Base-by-base conservation (phyloP, 2,329 filamentous ascomycete genomes). In the Nothophaeocryptopus gaeumannii region DNA sequence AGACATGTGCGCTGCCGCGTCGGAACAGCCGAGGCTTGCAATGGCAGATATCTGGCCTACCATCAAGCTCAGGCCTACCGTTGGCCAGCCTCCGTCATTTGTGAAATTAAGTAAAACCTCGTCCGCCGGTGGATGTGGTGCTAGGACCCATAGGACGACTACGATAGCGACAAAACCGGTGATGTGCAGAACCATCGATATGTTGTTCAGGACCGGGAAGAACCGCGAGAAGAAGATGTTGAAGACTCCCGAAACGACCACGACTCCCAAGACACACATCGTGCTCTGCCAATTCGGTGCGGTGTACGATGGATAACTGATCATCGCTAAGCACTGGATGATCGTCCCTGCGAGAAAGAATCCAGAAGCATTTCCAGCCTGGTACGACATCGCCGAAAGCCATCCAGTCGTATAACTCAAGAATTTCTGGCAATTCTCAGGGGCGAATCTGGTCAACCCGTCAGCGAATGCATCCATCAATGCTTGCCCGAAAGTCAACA, bases 41-140 rank as follows among this genome's bases (percentile, higher is more conserved):
- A 57, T 57, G 1, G 54, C 54, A 20, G 46, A 55, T 38, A 66
- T 61, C 47, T 66, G 63, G 12, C 58, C 58, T 15, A 63, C 55
- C 39, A 66, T 55, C 37, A 60, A 59, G 5, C 59, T 59, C 12
- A 63, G 48, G 3, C 62, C 63, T 44, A 61, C 58, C 29, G 58
- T 63, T 8, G 51, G 40, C 59, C 60, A 67, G 8, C 63, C 63
- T 7, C 60, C 58, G 12, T 51, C 50, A 35, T 64, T 61, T 13
- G 53, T 50, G 43, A 64, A 61, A 35, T 61, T 42, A 1, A 59
- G 31, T 32, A 66, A 65, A 20, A 67, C 66, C 33, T 67, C 59
- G 30, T 54, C 35, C n/a, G 65, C 56, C 8, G 55, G 53, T 5
- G 50, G 50, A 47, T 57, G 55, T 10, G 55, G 55, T 29, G 55